phyloP scores from a whole-genome alignment of 306 rosid genomes.

The Abrus precatorius region DNA sequence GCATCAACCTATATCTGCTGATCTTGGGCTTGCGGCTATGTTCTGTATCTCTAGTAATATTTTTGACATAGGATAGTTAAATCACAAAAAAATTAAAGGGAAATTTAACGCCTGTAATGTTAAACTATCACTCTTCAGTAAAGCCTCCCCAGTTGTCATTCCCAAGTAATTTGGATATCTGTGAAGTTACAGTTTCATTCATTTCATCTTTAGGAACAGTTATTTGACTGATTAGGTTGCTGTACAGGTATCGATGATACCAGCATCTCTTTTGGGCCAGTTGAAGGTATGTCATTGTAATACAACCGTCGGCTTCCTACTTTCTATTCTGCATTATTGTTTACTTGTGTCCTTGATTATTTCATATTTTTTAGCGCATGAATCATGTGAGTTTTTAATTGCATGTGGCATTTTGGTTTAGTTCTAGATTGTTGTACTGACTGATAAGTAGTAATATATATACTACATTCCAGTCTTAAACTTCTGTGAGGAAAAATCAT shows the following conservation, averaged over 20 bases:
- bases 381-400: slow-evolving; percentile 33
- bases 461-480: slow-evolving; percentile 12
- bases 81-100: slow-evolving; percentile 13
- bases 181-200: slow-evolving; percentile 27
- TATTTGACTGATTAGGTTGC: slow-evolving; percentile 48
- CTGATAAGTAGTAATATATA: slow-evolving; percentile 27
- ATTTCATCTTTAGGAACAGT: slow-evolving; percentile 23
- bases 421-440: slow-evolving; percentile 24
- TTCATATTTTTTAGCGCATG: slow-evolving; percentile 39
- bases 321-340: slow-evolving; percentile 48
- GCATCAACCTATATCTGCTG: slow-evolving; percentile 20
- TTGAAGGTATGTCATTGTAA: slow-evolving; percentile 76
- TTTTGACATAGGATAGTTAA: slow-evolving; percentile 32
- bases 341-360: slow-evolving; percentile 22
- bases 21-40: slow-evolving; percentile 15
- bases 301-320: slow-evolving; percentile 23
- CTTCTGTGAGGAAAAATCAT: background rate
- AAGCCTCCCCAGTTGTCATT: slow-evolving; percentile 26
- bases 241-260: slow-evolving; percentile 87
- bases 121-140: background rate
- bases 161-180: slow-evolving; percentile 30
- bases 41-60: slow-evolving; percentile 26
- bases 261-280: slow-evolving; percentile 85
- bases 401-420: slow-evolving; percentile 31
- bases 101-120: slow-evolving; percentile 29